phyloP scores from a whole-genome alignment of 78 protist genomes.

The Dictyostelium purpureum region DNA sequence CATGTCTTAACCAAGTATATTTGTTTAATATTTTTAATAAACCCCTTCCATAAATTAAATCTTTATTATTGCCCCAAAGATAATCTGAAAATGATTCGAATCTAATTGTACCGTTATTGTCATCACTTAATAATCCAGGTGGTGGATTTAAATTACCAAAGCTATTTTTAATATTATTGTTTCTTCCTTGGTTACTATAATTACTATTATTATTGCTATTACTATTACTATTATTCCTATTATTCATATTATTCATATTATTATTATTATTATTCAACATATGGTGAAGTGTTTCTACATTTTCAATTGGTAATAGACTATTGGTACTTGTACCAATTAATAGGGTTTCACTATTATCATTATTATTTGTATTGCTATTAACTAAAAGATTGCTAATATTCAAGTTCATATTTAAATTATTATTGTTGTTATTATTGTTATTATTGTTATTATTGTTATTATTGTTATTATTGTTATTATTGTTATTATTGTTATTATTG shows the following conservation, averaged over 20 bases:
- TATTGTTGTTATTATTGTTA: background rate
- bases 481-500: background rate
- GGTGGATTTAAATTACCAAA: background rate
- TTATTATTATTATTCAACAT: slow-evolving; percentile 9
- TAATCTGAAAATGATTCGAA: slow-evolving; percentile 58
- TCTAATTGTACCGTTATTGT: slow-evolving; percentile 13
- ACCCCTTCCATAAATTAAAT: slow-evolving; percentile 33
- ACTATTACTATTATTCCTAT: background rate
- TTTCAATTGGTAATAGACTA: background rate
- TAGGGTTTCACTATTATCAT: background rate
- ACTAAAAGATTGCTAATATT: background rate
- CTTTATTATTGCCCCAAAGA: slow-evolving; percentile 38
- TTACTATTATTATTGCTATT: background rate
- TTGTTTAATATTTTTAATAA: slow-evolving; percentile 3
- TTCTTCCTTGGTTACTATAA: background rate
- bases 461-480: background rate
- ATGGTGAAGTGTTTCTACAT: background rate
- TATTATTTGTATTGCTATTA: background rate
- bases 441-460: background rate
- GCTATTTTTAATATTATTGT: background rate
- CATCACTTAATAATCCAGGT: background rate
- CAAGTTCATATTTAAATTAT: background rate
- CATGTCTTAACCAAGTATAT: slow-evolving; percentile 58
- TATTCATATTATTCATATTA: background rate
- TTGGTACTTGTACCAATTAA: no score